A percentile compares a stretch with the other conserved stretches of the same genome.
phyloP scores from a whole-genome alignment of 106 monocot genomes.

The Acanthochlamys bracteata region DNA sequence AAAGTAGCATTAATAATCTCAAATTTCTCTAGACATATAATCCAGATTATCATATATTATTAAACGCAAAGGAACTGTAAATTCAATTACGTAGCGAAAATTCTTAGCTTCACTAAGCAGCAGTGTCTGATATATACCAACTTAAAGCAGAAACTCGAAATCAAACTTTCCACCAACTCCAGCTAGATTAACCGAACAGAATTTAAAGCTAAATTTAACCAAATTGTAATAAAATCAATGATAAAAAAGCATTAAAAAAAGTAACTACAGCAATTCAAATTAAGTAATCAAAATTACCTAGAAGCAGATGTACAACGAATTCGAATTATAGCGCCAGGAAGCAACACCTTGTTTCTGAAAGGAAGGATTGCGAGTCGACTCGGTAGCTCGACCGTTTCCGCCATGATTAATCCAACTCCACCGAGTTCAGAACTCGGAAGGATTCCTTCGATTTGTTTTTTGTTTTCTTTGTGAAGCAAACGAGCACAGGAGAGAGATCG shows the following conservation, averaged over 20 bases:
- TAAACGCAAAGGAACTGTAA: background rate
- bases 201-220: no score
- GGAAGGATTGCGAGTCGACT: slow-evolving; percentile 89
- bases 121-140: no score
- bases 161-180: no score
- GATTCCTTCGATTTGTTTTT: no score
- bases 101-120: no score
- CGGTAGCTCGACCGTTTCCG: slow-evolving; percentile 81
- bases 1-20: background rate
- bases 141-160: no score
- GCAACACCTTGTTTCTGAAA: slow-evolving; percentile 91
- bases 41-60: background rate
- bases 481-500: background rate
- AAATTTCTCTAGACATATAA: background rate
- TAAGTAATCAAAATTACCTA: slow-evolving; percentile 70
- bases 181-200: no score
- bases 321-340: slow-evolving; percentile 92
- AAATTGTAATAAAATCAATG: background rate
- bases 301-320: slow-evolving; percentile 90
- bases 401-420: slow-evolving; percentile 25
- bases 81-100: no score
- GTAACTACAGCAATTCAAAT: background rate
- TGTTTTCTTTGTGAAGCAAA: no score
- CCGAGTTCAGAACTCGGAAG: no score
- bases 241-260: background rate